These are phyloP conservation scores for Leptographium radiaticola DNA, from an alignment of 2,329 filamentous ascomycete species.

Conservation along the genomic window DNA sequence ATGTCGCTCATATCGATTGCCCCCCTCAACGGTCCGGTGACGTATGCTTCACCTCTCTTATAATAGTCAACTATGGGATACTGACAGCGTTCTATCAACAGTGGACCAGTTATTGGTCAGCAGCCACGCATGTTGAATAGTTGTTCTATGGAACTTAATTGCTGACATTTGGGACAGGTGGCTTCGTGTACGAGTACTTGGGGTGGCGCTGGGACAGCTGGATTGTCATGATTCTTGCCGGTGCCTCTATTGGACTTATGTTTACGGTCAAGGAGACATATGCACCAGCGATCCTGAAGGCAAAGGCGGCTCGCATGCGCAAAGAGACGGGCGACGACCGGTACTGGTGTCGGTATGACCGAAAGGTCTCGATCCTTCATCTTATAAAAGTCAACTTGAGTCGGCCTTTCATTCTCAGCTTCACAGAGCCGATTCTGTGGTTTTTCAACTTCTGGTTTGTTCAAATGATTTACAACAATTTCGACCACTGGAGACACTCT, in stretches of 20 bases:
- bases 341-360: constrained; percentile 73
- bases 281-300: constrained; percentile 54
- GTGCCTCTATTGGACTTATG: constrained; percentile 45
- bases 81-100: constrained; percentile 5
- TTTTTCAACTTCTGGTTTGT: constrained; percentile 53
- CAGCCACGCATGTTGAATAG: too few relatives aligned
- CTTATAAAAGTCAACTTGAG: constrained; percentile 64
- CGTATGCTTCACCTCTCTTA: constrained; percentile 5
- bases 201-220: constrained; percentile 87
- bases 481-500: not conserved
- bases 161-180: constrained; percentile 19
- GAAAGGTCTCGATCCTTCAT: constrained; percentile 48
- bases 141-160: too few relatives aligned
- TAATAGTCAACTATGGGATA: not conserved
- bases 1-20: constrained; percentile 77
- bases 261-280: constrained; percentile 61
- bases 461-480: not conserved
- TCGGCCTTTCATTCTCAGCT: constrained; percentile 63
- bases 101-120: constrained; percentile 56
- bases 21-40: constrained; percentile 61
- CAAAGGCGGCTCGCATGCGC: constrained; percentile 49
- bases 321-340: constrained; percentile 57
- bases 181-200: constrained; percentile 62
- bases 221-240: constrained; percentile 62
- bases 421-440: constrained; percentile 70